A percentile compares a stretch with the other conserved stretches of the same genome.
phyloP scores from a whole-genome alignment of 2,329 filamentous ascomycete genomes.

The Fusarium neocosmosporiellum region DNA sequence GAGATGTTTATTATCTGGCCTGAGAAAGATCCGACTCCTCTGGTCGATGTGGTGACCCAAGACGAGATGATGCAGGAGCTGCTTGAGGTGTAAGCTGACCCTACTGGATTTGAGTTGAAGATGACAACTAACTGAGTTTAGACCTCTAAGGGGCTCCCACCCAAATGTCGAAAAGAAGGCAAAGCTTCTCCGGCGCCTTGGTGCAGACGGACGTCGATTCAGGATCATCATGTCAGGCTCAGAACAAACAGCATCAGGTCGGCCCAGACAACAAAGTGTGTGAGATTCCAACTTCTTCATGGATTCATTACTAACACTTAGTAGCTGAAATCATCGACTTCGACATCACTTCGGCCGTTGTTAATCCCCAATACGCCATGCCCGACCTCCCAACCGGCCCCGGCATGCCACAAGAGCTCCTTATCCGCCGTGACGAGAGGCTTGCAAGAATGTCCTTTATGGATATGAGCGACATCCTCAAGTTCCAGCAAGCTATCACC shows the following conservation, averaged over 20 bases:
- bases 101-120: too few species aligned
- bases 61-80: constrained; percentile 50
- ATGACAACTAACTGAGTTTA: constrained; percentile 13
- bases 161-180: constrained; percentile 36
- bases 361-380: constrained; percentile 47
- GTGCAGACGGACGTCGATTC: constrained; percentile 41
- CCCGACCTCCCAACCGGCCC: constrained; percentile 23
- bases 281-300: neutral
- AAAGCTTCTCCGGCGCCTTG: constrained; percentile 45
- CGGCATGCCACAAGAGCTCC: constrained; percentile 40
- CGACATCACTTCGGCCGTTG: constrained; percentile 41
- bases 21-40: constrained; percentile 39
- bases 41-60: constrained; percentile 46
- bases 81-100: constrained; percentile 39
- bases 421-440: constrained; percentile 45
- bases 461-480: constrained; percentile 40
- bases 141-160: constrained; percentile 32
- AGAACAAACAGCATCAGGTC: constrained; percentile 31
- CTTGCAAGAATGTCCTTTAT: constrained; percentile 46
- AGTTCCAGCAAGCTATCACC: constrained; percentile 49
- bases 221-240: constrained; percentile 42
- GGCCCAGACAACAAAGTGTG: constrained; percentile 39
- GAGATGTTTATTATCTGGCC: constrained; percentile 47
- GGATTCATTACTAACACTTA: constrained; percentile 10
- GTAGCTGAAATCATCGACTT: constrained; percentile 47